phyloP scores from a whole-genome alignment of 176 grass and related monocot species.

The Triticum turgidum region DNA sequence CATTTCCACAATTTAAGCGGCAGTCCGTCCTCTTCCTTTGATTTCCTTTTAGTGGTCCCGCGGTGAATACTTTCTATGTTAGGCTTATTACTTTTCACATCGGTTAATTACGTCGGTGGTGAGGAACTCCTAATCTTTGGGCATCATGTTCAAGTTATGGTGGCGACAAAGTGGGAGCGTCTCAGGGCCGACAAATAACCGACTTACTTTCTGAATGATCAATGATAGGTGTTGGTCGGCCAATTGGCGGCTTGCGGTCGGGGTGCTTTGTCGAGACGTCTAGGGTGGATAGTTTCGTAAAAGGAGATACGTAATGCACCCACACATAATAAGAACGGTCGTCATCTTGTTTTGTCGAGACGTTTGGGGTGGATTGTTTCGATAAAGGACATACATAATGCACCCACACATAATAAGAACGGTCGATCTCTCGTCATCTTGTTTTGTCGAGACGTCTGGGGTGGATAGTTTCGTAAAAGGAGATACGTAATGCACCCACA shows the following conservation, averaged over 20 bases:
- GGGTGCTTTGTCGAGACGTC: neutral
- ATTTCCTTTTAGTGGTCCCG: neutral
- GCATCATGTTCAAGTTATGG: neutral
- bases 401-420: too few species aligned
- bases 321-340: too few species aligned
- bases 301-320: neutral
- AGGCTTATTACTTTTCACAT: neutral
- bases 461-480: neutral
- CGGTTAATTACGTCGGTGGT: neutral
- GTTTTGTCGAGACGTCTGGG: neutral
- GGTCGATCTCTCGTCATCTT: too few species aligned
- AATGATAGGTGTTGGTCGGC: neutral
- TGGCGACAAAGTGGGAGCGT: neutral
- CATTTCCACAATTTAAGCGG: neutral
- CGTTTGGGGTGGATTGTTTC: neutral
- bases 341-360: too few species aligned
- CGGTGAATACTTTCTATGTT: neutral
- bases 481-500: neutral
- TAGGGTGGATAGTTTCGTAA: neutral
- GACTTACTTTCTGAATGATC: neutral
- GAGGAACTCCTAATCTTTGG: neutral
- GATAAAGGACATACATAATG: too few species aligned
- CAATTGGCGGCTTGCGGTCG: neutral
- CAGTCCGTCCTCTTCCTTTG: neutral
- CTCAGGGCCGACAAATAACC: neutral